Base-by-base conservation (phyloP, 345 rosid species). In the Eucalyptus marginata region DNA sequence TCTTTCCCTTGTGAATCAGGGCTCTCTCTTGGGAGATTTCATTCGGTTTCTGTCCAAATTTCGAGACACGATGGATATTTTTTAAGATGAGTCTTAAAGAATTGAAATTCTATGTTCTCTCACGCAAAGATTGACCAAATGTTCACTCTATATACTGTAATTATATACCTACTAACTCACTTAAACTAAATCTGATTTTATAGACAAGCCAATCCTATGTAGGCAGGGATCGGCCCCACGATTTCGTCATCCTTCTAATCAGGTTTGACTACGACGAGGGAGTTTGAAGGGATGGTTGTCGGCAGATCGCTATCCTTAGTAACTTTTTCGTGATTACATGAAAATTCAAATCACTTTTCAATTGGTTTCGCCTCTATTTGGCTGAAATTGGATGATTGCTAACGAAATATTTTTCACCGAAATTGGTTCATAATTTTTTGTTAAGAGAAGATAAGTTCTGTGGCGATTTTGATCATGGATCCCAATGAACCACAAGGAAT, bases 331-430 rank as follows among this genome's bases (percentile, higher is more conserved):
- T 27, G 68, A 59, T 59, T 29, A 27, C 16, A 0, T 13, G 16
- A 27, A 59, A 27, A 11, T 12, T 59, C 31, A 56, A 56, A 4
- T 56, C 4, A 0, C 31, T 13, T 59, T 27, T 27, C 68, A 11
- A 27, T 27, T 27, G 16, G 1, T 6, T 59, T 59, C 68, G 1
- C 16, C 68, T 59, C 16, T 56, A 24, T 56, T 56, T 10, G 62
- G 62, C 29, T 22, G 27, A 56, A 56, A 56, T 56, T 56, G 3
- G 62, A 56, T 9, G 62, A 56, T 9, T 24, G 29, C 12, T 56
- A 0, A 56, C 0, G 29, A 56, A 56, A 24, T 56, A 56, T 24
- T 52, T 0, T 52, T 52, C 58, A 52, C 10, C 0, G 10, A 52
- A 52, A 18, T 52, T 52, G 10, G 0, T 52, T 52, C 25, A 0